A percentile compares a stretch with the other conserved stretches of the same genome.
Conservation (phyloP, 2,329 filamentous ascomycete genomes). For the Parastagonospora avenae region DNA sequence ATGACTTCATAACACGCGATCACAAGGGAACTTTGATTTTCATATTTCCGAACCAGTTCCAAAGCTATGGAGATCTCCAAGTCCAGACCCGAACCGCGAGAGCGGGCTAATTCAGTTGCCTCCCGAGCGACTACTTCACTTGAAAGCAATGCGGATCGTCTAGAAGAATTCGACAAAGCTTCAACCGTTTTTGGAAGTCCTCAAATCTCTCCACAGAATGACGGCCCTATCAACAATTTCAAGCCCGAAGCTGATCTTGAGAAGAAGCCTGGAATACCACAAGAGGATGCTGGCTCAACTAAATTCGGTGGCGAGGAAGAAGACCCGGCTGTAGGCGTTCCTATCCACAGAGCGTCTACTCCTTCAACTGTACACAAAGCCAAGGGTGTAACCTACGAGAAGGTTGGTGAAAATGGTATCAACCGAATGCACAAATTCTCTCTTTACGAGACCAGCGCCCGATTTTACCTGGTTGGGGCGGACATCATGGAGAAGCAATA, state of each 20-base stretch:
- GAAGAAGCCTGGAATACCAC: slow-evolving; percentile 34
- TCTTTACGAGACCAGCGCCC: slow-evolving; percentile 91
- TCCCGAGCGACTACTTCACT: slow-evolving; percentile 30
- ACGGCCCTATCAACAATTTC: slow-evolving; percentile 32
- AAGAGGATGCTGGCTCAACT: slow-evolving; percentile 37
- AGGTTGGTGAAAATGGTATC: slow-evolving; percentile 50
- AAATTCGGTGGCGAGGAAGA: slow-evolving; percentile 50
- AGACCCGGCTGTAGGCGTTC: slow-evolving; percentile 45
- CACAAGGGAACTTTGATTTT: neutral
- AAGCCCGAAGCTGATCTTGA: slow-evolving; percentile 40
- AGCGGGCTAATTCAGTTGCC: slow-evolving; percentile 30
- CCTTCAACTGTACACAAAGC: slow-evolving; percentile 45
- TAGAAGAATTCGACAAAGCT: slow-evolving; percentile 32
- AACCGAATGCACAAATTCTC: slow-evolving; percentile 89
- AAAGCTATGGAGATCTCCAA: slow-evolving; percentile 27
- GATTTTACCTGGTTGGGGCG: slow-evolving; percentile 92
- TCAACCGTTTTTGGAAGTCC: slow-evolving; percentile 33
- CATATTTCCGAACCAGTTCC: neutral
- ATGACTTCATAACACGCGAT: neutral
- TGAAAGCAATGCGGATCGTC: slow-evolving; percentile 32
- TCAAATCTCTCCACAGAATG: slow-evolving; percentile 27
- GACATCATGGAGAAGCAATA: slow-evolving; percentile 89
- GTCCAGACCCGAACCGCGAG: slow-evolving; percentile 24
- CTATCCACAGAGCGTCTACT: slow-evolving; percentile 48
- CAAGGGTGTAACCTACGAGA: slow-evolving; percentile 47